Conservation (phyloP, 345 rosid species). For the Eucalyptus sp. region DNA sequence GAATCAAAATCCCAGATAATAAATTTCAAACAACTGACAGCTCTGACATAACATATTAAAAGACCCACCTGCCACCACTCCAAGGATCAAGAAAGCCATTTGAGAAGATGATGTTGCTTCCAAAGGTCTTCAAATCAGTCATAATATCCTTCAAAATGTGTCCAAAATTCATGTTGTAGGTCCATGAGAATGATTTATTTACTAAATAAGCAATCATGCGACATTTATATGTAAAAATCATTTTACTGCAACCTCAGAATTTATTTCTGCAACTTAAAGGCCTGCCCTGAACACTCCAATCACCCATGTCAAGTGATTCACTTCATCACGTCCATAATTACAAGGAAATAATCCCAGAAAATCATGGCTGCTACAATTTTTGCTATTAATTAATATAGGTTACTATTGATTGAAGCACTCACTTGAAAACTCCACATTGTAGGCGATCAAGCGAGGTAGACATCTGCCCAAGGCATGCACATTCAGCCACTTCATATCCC, state of each 20-base stretch:
- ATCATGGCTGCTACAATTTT: not conserved
- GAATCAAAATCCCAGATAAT: not conserved
- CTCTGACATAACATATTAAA: not conserved
- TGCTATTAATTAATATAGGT: not conserved
- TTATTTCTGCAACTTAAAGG: not conserved
- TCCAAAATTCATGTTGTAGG: not conserved
- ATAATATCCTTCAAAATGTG: conserved; percentile 45
- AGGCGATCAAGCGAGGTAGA: not conserved
- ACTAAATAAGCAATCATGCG: not conserved
- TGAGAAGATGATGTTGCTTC: conserved; percentile 92
- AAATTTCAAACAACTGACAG: not conserved
- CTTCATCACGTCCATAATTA: not conserved
- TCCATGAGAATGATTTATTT: not conserved
- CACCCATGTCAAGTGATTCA: not conserved
- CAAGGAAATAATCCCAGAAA: not conserved
- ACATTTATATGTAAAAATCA: not conserved
- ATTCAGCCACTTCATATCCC: not conserved
- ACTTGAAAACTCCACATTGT: not conserved
- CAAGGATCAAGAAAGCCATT: conserved; percentile 93
- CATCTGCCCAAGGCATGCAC: not conserved
- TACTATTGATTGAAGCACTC: not conserved
- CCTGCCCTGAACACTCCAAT: not conserved
- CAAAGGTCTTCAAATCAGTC: conserved; percentile 49
- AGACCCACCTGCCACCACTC: conserved; percentile 85
- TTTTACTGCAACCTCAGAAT: not conserved